phyloP scores from a whole-genome alignment of 345 rosid species.

The Camelina laxa region DNA sequence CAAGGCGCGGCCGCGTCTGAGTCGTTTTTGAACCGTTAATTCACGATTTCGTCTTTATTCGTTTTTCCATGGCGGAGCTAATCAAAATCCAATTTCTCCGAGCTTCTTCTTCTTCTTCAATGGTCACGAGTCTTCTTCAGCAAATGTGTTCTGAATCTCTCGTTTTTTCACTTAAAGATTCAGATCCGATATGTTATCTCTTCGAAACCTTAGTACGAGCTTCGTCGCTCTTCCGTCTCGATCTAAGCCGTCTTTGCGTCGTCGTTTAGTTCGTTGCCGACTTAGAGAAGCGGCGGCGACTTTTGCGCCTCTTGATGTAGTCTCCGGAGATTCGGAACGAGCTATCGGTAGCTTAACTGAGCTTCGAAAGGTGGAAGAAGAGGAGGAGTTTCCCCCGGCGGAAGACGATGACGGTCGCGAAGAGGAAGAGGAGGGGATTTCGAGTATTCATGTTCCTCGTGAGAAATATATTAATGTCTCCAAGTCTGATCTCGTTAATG shows the following conservation, averaged over 20 bases:
- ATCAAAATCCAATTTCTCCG: constrained; percentile 4
- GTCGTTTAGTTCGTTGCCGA: constrained; percentile 37
- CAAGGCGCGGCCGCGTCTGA: constrained; percentile 30
- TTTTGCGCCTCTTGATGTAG: constrained; percentile 31
- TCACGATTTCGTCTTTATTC: constrained; percentile 41
- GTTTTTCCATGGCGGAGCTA: constrained; percentile 15
- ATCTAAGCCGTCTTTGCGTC: constrained; percentile 26
- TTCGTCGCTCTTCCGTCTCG: constrained; percentile 44
- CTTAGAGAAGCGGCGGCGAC: constrained; percentile 29
- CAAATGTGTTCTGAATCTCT: constrained; percentile 37
- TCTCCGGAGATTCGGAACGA: constrained; percentile 32
- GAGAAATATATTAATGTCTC: constrained; percentile 76
- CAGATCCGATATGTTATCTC: constrained; percentile 47
- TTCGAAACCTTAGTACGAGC: constrained; percentile 50
- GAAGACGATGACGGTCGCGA: constrained; percentile 39
- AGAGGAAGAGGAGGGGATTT: constrained; percentile 54
- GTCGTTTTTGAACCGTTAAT: constrained; percentile 52
- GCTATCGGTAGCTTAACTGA: constrained; percentile 27
- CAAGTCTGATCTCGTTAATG: constrained; percentile 75
- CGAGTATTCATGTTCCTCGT: constrained; percentile 73
- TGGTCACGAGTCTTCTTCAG: constrained; percentile 41
- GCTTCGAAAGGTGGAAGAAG: constrained; percentile 31
- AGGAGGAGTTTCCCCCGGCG: constrained; percentile 17
- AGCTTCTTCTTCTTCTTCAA: constrained; percentile 26
- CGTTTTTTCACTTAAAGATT: neutral